Base-by-base conservation (phyloP, 352 stramenopile genomes). In the Pythium grandisporangium region DNA sequence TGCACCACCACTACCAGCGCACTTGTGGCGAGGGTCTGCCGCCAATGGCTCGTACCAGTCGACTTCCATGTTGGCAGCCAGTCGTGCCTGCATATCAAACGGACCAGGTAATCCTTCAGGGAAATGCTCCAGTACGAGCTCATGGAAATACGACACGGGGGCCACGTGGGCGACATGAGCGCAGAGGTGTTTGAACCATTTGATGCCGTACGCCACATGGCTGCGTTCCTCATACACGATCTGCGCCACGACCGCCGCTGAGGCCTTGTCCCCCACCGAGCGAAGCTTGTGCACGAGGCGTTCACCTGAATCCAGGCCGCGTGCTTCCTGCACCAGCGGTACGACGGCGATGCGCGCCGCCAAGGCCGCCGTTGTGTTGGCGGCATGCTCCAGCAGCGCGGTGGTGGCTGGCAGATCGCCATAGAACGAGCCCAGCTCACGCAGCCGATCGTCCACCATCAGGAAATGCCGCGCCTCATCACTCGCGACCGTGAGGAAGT, bases 391-490 rank as follows among this genome's bases (percentile, higher is more conserved):
- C 20, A 93, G 54, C 22, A 93, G 55, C 26, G 74, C 77, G 4
- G 43, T 52, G 12, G 78, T 86, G 1, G 79, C 76, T 2, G 79
- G 79, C 27, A 93, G 39, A 17, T 53, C 59, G 2, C 79, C 79
- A 32, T 93, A 93, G 32, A 53, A 59, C 13, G 77, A 82, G 22
- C 55, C 72, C 14, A 93, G 54, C 32, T 76, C 58, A 19, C 60
- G 56, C 34, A 93, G 50, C 11, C 76, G 61, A 34, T 75, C 48
- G 46, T 87, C 70, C 6, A 93, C 74, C 63, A 93, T 63, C 14
- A 55, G 45, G 46, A 93, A 93, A 53, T 93, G 79, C n/a, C 79
- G 58, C 19, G 71, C 73, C 48, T 90, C 79, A 40, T 93, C 79
- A 22, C 59, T 66, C 32, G 74, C 76, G 16, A 90, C 76, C 5